These are phyloP conservation scores for Xylaria sp. DNA, from an alignment of 2,329 filamentous ascomycete genomes.

Conservation along the genomic window DNA sequence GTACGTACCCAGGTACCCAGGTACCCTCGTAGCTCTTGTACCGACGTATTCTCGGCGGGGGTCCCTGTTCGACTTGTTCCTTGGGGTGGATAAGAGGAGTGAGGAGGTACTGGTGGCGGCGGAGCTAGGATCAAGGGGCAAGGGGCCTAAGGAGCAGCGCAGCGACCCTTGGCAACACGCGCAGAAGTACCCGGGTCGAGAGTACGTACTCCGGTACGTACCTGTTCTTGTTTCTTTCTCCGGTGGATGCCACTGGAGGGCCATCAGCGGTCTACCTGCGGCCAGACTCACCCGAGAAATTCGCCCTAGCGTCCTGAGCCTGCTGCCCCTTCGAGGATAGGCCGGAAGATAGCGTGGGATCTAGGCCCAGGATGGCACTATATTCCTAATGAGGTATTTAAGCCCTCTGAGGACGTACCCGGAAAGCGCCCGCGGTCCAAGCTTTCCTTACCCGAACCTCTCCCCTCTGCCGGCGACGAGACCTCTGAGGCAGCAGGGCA, in stretches of 20 bases:
- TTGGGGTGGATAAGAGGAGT: conserved; percentile 14
- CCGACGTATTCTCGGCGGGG: conserved; percentile 13
- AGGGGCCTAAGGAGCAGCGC: conserved; percentile 21
- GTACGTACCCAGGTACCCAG: conserved; percentile 26
- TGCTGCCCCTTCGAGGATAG: conserved; percentile 23
- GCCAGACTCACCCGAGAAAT: conserved; percentile 25
- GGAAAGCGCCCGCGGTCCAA: conserved; percentile 31
- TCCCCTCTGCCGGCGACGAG: conserved; percentile 15
- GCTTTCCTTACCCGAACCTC: conserved; percentile 4
- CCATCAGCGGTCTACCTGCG: conserved; percentile 24
- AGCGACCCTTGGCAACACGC: conserved; percentile 31
- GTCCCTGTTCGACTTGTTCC: conserved; percentile 10
- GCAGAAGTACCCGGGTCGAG: conserved; percentile 22
- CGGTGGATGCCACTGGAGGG: conserved; percentile 15
- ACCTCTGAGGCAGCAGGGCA: conserved; percentile 12
- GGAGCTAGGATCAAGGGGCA: conserved; percentile 31
- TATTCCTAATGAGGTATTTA: conserved; percentile 34
- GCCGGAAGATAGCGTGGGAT: conserved; percentile 9
- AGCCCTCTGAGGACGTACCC: conserved; percentile 24
- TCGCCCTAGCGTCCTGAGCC: conserved; percentile 20
- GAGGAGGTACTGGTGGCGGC: conserved; percentile 27
- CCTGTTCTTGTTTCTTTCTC: conserved; percentile 21
- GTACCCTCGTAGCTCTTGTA: conserved; percentile 14
- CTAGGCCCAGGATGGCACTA: conserved; percentile 28
- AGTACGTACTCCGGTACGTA: conserved; percentile 15